Percentiles rank a stretch among this genome's conserved stretches.
These are phyloP conservation scores for Aspergillus felis DNA, from an alignment of 2,329 filamentous ascomycete species.

Conservation along the genomic window DNA sequence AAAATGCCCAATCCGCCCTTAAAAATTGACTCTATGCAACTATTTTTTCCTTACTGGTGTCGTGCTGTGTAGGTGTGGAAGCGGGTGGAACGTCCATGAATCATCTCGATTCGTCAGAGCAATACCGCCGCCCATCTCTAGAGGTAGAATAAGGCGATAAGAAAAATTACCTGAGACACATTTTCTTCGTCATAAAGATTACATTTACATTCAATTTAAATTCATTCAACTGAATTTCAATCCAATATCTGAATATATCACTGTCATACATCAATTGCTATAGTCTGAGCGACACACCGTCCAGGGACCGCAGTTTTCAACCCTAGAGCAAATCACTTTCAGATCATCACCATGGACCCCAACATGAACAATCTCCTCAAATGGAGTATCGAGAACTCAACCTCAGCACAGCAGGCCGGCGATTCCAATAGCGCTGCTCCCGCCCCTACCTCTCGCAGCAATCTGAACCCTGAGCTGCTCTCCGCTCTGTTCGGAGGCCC, in stretches of 20 bases:
- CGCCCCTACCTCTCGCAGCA: constrained; percentile 32
- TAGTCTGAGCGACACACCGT: background rate
- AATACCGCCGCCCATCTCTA: background rate
- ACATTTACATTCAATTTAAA: background rate
- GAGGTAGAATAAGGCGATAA: background rate
- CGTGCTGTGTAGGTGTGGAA: background rate
- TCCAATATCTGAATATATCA: background rate
- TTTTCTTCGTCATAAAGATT: background rate
- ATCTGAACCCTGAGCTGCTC: constrained; percentile 66
- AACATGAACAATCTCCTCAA: constrained; percentile 72
- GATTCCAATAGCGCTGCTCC: constrained; percentile 32
- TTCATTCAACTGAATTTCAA: background rate
- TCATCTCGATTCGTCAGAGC: background rate
- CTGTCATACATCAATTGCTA: background rate
- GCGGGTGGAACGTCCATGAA: background rate
- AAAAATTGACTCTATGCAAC: background rate
- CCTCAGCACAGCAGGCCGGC: constrained; percentile 30
- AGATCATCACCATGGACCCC: constrained; percentile 49
- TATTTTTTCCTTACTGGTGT: background rate
- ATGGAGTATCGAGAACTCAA: constrained; percentile 69
- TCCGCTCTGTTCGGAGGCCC: constrained; percentile 75
- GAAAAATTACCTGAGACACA: background rate
- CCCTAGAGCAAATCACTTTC: constrained; percentile 6
- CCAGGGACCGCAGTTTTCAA: constrained; percentile 1
- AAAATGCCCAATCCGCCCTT: background rate